phyloP scores from a whole-genome alignment of 768 basidiomycete species.

The Hirschioporus abietinus region DNA sequence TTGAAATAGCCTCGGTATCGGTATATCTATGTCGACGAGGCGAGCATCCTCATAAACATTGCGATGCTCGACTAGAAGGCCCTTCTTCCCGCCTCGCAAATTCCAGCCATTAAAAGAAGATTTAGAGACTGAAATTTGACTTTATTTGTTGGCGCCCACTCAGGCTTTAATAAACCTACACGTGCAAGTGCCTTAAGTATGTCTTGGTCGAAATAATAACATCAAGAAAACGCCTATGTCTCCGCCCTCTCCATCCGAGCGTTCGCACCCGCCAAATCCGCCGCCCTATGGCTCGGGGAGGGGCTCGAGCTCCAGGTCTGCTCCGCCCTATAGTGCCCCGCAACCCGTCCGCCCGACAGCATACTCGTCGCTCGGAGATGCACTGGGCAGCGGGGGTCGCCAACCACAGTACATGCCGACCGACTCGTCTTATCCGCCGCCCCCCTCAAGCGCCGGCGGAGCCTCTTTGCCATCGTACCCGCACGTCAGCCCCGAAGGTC shows the following conservation, averaged over 20 bases:
- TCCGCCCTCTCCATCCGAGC: neutral
- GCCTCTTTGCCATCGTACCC: neutral
- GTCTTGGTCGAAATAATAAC: neutral
- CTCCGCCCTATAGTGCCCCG: constrained; percentile 2
- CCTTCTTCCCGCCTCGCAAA: neutral
- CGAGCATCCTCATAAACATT: neutral
- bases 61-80: neutral
- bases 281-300: neutral
- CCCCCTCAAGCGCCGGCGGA: constrained; percentile 3
- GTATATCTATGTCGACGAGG: neutral
- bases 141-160: neutral
- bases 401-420: constrained; percentile 35
- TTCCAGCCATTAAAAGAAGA: neutral
- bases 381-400: constrained; percentile 15
- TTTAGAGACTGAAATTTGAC: neutral
- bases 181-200: neutral
- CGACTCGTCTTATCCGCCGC: neutral
- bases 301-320: neutral
- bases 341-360: constrained; percentile 14
- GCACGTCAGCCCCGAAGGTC: constrained; percentile 30
- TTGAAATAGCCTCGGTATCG: neutral
- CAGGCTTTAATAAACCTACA: constrained; percentile 1
- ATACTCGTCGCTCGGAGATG: constrained; percentile 21
- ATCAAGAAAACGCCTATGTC: neutral
- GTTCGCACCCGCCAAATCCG: neutral